Percentiles rank a stretch among this genome's conserved stretches.
These are phyloP conservation scores for Tricharina praecox DNA, from an alignment of 495 filamentous ascomycete genomes.

Conservation along the genomic window DNA sequence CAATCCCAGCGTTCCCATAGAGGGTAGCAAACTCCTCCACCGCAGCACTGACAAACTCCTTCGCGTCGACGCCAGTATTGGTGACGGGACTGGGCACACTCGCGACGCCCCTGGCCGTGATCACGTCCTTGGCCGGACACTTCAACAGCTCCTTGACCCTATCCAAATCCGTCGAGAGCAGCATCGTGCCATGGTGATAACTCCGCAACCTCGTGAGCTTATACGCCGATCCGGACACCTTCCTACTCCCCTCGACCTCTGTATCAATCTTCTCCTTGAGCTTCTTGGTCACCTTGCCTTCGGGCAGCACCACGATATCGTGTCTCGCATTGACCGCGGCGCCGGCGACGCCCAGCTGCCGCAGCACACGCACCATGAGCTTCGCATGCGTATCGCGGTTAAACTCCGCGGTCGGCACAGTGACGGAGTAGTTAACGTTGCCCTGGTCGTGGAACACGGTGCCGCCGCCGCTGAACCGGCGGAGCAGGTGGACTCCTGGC, in stretches of 20 bases:
- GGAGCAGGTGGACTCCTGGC: constrained; percentile 45
- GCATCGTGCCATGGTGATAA: constrained; percentile 81
- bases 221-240: constrained; percentile 84
- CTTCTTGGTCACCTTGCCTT: too few relatives aligned
- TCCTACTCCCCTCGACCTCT: constrained; percentile 37
- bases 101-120: constrained; percentile 74
- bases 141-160: constrained; percentile 47
- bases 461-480: constrained; percentile 73
- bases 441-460: constrained; percentile 84
- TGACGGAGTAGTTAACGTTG: constrained; percentile 87
- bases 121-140: constrained; percentile 54
- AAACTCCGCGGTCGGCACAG: constrained; percentile 56
- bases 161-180: constrained; percentile 53
- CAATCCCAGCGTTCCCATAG: constrained; percentile 29
- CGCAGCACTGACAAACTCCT: constrained; percentile 37
- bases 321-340: constrained; percentile 73
- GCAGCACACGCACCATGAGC: constrained; percentile 72
- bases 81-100: constrained; percentile 72
- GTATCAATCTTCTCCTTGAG: constrained; percentile 7
- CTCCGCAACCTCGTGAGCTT: constrained; percentile 65
- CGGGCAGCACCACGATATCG: constrained; percentile 67
- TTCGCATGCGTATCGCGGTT: constrained; percentile 73
- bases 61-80: constrained; percentile 46
- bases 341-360: constrained; percentile 32
- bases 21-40: constrained; percentile 36